Evolutionary conservation across 2,329 filamentous ascomycete species (phyloP), one percentile per base, ranked within the genome.

Genomic region (Aspergillus nomiae): DNA sequence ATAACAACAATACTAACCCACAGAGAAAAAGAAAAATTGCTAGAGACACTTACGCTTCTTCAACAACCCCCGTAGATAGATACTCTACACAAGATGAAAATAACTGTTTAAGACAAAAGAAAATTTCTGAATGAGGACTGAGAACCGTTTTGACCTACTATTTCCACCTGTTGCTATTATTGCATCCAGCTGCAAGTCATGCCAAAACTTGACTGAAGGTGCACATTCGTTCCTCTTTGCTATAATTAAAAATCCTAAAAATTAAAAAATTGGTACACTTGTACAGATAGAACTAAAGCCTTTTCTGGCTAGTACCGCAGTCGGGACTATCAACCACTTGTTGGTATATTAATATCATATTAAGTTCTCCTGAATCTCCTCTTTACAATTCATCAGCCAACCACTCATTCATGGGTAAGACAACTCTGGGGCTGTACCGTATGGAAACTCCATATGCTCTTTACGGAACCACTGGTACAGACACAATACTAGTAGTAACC

Each of bases 131-230:
- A n/a, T 9, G 48, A 51, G 26, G 28, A 24, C 21, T 24, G 19
- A 51, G 48, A n/a, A 32, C 19, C 16, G 46, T 12, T 32, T 26
- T 38, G 46, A 26, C 26, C 26, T 60, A 54, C 21, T 36, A 43
- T 43, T 45, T 32, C 28, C 50, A 51, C 46, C 38, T 63, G 66
- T 69, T 58, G 64, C 63, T 64, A 50, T 67, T 54, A 60, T 60
- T 68, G 66, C 48, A 32, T 3, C 48, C 63, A 69, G 63, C 63
- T 69, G 67, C 66, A 64, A 67, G 64, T 69, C 66, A 69, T 68
- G 65, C 59, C 45, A 51, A 43, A 61, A 51, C 48, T 30, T 34
- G 28, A 34, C 48, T 51, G 28, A 19, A 19, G 48, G 48, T 51
- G 9, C 28, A 34, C 48, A 30, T n/a, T 57, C n/a, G 16, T 36